Base-by-base conservation (phyloP, 352 stramenopile genomes). In the Phytophthora meadii region DNA sequence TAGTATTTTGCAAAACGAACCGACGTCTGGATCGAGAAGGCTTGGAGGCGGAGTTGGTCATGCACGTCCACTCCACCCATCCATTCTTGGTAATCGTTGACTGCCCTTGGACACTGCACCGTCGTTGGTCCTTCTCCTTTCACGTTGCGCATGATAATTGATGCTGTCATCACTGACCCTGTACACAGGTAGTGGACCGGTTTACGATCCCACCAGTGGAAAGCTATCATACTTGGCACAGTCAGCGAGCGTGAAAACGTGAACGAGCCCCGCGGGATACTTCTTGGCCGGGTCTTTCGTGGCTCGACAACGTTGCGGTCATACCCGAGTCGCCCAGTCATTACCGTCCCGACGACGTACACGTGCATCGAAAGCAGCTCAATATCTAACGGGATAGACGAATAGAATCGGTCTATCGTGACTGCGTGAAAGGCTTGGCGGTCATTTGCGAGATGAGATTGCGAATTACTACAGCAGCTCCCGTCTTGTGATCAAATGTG, bases 141-240 rank as follows among this genome's bases (percentile, higher is more conserved):
- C 1, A 77, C 10, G 22, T 77, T 77, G 1, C 60, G 55, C 0
- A 63, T 15, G 9, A 72, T 64, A 0, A 4, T 28, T 1, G 55
- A 41, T 24, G 63, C 49, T 3, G 52, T 17, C 49, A 67, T 66
- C 0, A 34, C 15, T 1, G 40, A 44, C 12, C 66, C 66, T 3
- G 65, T 71, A 9, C 46, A 54, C 7, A 79, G 54, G 15, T 72
- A 72, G 40, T 71, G 56, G 8, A 82, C 66, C 1, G 70, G 65
- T 45, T 82, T 79, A 15, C 56, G 56, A 47, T 77, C 70, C 51
- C 64, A 62, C 72, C 68, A 75, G 14, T 58, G 60, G 17, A 52
- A 50, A 0, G 61, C 45, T 1, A 65, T 36, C 64, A 74, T 65
- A n/a, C 24, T 51, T 1, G 65, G 62, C 1, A 74, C 44, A 0